Conservation (phyloP, 1,284 basidiomycete genomes). For the Kwoniella shivajii region DNA sequence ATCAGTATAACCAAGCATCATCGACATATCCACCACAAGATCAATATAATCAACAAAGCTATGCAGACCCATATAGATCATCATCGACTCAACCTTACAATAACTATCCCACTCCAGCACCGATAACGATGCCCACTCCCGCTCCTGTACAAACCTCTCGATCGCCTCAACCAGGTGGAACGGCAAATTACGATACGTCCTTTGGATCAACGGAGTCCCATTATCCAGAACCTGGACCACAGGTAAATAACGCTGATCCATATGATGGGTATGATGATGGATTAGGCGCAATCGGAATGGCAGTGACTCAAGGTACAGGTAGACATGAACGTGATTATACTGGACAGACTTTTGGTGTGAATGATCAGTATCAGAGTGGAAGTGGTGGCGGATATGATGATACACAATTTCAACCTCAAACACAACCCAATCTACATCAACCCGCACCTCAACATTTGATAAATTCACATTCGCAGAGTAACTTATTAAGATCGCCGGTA, state of each 20-base stretch:
- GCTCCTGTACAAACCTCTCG: conserved; percentile 6
- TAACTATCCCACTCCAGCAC: conserved; percentile 6
- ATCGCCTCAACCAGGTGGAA: conserved; percentile 9
- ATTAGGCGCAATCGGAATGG: conserved; percentile 41
- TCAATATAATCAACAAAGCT: not conserved
- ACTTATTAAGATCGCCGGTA: conserved; percentile 9
- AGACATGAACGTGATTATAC: conserved; percentile 35
- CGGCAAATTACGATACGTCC: conserved; percentile 4
- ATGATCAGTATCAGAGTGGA: not conserved
- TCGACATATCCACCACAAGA: not conserved
- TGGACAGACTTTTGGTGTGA: conserved; percentile 18
- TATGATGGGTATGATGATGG: conserved; percentile 41
- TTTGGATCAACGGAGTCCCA: conserved; percentile 21
- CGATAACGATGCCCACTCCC: conserved; percentile 20
- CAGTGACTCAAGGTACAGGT: conserved; percentile 26
- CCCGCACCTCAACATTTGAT: conserved; percentile 20
- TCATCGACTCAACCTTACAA: conserved; percentile 10
- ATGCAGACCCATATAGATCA: conserved; percentile 15
- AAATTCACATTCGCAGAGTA: not conserved
- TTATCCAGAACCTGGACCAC: conserved; percentile 23
- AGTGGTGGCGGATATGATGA: conserved; percentile 11
- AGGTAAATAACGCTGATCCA: conserved; percentile 19
- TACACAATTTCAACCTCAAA: conserved; percentile 10
- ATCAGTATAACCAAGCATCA: not conserved
- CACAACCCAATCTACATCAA: conserved; percentile 5